phyloP scores from a whole-genome alignment of 805 yeast genomes.

The Metschnikowia hibisci region DNA sequence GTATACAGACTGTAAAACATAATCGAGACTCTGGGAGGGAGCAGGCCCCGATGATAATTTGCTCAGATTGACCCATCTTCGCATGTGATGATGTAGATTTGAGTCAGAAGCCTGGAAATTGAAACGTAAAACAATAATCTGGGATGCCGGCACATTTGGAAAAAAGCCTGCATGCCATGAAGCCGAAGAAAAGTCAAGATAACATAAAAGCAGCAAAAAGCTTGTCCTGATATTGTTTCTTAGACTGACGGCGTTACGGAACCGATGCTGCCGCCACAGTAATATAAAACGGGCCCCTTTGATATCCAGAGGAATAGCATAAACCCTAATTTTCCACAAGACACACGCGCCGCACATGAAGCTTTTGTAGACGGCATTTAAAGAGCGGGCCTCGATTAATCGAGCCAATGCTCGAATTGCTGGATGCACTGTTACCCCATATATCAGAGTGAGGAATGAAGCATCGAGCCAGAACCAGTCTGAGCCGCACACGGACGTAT shows the following conservation, averaged over 20 bases:
- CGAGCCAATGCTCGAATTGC: constrained; percentile 39
- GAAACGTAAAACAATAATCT: constrained; percentile 2
- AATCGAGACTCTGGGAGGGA: constrained; percentile 18
- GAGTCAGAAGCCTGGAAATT: constrained; percentile 5
- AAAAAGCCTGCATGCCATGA: constrained; percentile 31
- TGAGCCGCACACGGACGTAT: constrained; percentile 24
- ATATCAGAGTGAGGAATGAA: constrained; percentile 27
- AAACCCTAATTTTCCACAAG: constrained; percentile 40
- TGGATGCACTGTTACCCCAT: constrained; percentile 13
- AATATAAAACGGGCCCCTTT: constrained; percentile 28
- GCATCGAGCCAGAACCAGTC: constrained; percentile 59
- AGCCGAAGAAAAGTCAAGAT: constrained; percentile 39
- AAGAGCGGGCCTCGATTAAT: constrained; percentile 37
- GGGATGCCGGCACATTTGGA: neutral
- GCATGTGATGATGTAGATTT: constrained; percentile 8
- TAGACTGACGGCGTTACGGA: constrained; percentile 18
- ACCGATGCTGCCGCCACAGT: constrained; percentile 27
- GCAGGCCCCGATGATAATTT: constrained; percentile 6
- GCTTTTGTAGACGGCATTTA: constrained; percentile 43
- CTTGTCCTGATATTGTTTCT: constrained; percentile 24
- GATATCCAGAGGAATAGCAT: constrained; percentile 45
- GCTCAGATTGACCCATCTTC: constrained; percentile 11
- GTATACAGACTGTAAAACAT: constrained; percentile 10
- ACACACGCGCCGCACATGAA: neutral
- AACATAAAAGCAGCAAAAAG: constrained; percentile 35